Evolutionary conservation across 1,139 yeast genomes (phyloP).

Genomic region (Nakaseomyces glabratus): DNA sequence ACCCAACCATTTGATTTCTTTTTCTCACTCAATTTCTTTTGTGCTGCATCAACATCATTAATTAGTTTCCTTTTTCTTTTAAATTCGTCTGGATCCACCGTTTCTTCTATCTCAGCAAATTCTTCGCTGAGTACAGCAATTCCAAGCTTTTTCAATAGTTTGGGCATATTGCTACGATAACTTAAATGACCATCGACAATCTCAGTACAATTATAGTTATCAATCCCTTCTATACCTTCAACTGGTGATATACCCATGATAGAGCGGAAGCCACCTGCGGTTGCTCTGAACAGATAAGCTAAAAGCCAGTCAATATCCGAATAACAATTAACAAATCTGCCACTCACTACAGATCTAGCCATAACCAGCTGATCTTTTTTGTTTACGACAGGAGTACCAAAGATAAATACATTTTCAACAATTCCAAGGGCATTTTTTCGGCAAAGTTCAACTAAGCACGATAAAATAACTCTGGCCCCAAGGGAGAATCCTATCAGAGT

Average conservation of each 20-base stretch:
- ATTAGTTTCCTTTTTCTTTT: slow-evolving; percentile 74
- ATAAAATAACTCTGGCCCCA: slow-evolving; percentile 87
- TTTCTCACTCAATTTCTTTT: slow-evolving; percentile 46
- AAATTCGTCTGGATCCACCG: slow-evolving; percentile 78
- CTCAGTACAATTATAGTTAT: slow-evolving; percentile 81
- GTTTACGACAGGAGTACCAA: slow-evolving; percentile 84
- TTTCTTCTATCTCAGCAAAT: slow-evolving; percentile 87
- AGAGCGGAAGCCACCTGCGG: slow-evolving; percentile 84
- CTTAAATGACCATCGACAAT: slow-evolving; percentile 93
- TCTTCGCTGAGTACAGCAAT: slow-evolving; percentile 86
- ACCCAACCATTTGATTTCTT: slow-evolving; percentile 39
- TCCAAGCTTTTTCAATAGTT: slow-evolving; percentile 54
- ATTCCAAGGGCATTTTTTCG: slow-evolving; percentile 81
- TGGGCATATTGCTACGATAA: slow-evolving; percentile 88
- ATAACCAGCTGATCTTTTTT: slow-evolving; percentile 68
- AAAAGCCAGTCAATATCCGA: slow-evolving; percentile 93
- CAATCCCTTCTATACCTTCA: slow-evolving; percentile 53
- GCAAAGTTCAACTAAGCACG: slow-evolving; percentile 82
- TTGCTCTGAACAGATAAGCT: slow-evolving; percentile 90
- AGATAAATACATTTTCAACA: slow-evolving; percentile 76
- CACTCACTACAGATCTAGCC: slow-evolving; percentile 84
- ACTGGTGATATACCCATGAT: slow-evolving; percentile 87
- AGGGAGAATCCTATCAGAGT: slow-evolving; percentile 89
- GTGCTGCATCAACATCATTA: slow-evolving; percentile 77
- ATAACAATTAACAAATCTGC: slow-evolving; percentile 82